Percentiles rank a stretch among this genome's conserved stretches.
Evolutionary conservation across 2,329 filamentous ascomycete genomes (phyloP).

Genomic region (Fusarium beomiforme): DNA sequence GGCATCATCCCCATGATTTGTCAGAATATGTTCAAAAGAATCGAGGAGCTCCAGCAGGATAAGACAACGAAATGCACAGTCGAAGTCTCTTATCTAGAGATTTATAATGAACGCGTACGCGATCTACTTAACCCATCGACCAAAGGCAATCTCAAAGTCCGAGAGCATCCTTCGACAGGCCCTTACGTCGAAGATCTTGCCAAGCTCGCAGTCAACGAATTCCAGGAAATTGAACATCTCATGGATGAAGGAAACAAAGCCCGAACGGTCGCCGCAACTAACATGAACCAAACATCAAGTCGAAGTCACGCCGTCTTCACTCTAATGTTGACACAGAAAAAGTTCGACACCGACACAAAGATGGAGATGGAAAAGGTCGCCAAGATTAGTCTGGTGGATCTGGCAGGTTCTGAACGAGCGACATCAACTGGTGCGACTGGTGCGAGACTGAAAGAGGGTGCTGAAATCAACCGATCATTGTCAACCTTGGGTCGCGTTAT

Average conservation of each 20-base stretch:
- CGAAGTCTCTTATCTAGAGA: slow-evolving; percentile 98
- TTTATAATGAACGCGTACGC: slow-evolving; percentile 97
- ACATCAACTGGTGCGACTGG: slow-evolving; percentile 97
- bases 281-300: slow-evolving; percentile 99
- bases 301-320: slow-evolving; percentile 99
- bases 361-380: slow-evolving; percentile 99
- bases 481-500: slow-evolving; percentile 98
- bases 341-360: slow-evolving; percentile 88
- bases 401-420: slow-evolving; percentile 96
- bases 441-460: slow-evolving; percentile 94
- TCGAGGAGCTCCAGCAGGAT: slow-evolving; percentile 75
- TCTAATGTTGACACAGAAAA: slow-evolving; percentile 92
- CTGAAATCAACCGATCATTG: slow-evolving; percentile 96
- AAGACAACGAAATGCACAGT: slow-evolving; percentile 87
- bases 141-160: slow-evolving; percentile 95
- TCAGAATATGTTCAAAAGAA: slow-evolving; percentile 95
- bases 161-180: slow-evolving; percentile 96
- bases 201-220: slow-evolving; percentile 92
- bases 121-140: slow-evolving; percentile 95
- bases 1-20: slow-evolving; percentile 98
- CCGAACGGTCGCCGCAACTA: slow-evolving; percentile 95
- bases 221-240: slow-evolving; percentile 93
- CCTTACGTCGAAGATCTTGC: slow-evolving; percentile 98
- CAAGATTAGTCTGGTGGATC: slow-evolving; percentile 96
- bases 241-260: slow-evolving; percentile 99